These are phyloP conservation scores for Ophiocordyceps polyrhachis-furcata DNA, from an alignment of 2,329 filamentous ascomycete species.

Conservation along the genomic window DNA sequence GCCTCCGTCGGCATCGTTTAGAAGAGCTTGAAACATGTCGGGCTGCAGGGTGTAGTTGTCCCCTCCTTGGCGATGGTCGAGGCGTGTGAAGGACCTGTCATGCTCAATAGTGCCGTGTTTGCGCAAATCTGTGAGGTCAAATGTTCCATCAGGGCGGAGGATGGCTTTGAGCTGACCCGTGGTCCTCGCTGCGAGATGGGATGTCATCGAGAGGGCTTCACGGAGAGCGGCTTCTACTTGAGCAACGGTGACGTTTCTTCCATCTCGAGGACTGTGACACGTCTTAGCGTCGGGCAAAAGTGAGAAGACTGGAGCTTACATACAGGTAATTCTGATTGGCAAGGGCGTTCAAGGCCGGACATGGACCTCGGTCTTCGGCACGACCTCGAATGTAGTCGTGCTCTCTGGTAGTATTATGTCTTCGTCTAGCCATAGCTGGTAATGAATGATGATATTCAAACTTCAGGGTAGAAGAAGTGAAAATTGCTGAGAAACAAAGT, in stretches of 20 bases:
- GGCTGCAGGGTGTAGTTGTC: neutral
- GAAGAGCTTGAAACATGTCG: neutral
- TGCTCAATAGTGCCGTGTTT: constrained; percentile 1
- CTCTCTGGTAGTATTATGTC: neutral
- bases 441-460: neutral
- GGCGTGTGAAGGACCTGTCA: neutral
- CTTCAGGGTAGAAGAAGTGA: no score
- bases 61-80: neutral
- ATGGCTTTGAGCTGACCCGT: neutral
- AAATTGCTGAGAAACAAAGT: neutral
- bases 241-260: neutral
- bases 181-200: neutral
- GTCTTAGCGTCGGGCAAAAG: neutral
- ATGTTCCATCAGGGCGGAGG: neutral
- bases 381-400: neutral
- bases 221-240: neutral
- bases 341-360: neutral
- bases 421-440: neutral
- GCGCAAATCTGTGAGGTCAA: neutral
- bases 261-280: neutral
- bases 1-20: neutral
- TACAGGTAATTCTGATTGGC: constrained; percentile 1
- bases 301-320: neutral
- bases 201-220: neutral
- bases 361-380: neutral